Conservation (phyloP, 495 filamentous ascomycete species). For the Hypoxylon intermedium region DNA sequence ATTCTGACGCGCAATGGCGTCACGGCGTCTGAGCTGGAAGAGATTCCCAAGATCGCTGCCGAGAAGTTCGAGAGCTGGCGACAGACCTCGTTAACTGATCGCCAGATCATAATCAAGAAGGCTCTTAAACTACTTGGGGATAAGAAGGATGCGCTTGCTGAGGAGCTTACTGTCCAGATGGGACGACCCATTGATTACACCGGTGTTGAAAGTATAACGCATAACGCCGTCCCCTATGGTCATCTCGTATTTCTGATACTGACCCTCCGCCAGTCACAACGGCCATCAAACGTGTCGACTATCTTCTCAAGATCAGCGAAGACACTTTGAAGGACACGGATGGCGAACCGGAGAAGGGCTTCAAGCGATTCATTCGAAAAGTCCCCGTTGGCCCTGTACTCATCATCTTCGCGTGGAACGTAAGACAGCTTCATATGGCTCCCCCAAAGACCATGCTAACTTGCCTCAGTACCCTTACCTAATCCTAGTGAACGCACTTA, state of each 20-base stretch:
- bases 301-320: constrained; percentile 78
- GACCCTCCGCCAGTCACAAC: constrained; percentile 63
- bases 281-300: constrained; percentile 79
- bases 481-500: constrained; percentile 86
- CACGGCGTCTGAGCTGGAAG: constrained; percentile 67
- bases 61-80: constrained; percentile 76
- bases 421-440: constrained; percentile 51
- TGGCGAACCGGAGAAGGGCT: constrained; percentile 82
- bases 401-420: constrained; percentile 94
- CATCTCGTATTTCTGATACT: background rate
- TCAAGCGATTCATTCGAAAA: constrained; percentile 87
- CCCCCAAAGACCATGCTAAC: constrained; percentile 5
- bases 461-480: constrained; percentile 82
- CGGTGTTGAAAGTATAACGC: constrained; percentile 63
- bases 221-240: background rate
- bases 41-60: constrained; percentile 68
- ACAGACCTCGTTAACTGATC: constrained; percentile 66
- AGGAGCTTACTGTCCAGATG: constrained; percentile 92
- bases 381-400: constrained; percentile 83
- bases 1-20: constrained; percentile 78
- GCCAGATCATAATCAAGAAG: constrained; percentile 78
- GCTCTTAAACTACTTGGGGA: constrained; percentile 71
- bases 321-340: constrained; percentile 75
- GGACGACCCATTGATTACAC: constrained; percentile 88
- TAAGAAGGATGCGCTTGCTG: constrained; percentile 79